phyloP scores from a whole-genome alignment of 2,329 filamentous ascomycete species.

The Alternaria angustiovoidea region DNA sequence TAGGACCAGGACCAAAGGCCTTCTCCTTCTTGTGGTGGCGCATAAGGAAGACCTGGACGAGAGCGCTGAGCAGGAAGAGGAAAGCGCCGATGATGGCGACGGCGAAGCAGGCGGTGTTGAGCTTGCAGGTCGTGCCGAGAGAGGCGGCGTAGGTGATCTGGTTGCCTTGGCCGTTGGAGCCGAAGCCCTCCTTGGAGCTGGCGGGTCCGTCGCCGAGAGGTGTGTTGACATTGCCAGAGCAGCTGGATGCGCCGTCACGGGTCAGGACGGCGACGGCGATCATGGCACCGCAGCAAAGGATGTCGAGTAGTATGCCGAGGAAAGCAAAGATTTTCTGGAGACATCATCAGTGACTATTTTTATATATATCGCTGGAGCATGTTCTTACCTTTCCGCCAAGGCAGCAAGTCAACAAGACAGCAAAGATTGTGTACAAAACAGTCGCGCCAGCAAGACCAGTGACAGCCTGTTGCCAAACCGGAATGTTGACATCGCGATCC shows the following conservation, averaged over 20 bases:
- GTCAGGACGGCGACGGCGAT: constrained; percentile 83
- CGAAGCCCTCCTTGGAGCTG: constrained; percentile 58
- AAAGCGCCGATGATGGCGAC: constrained; percentile 78
- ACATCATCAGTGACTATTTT: not conserved
- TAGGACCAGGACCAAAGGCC: constrained; percentile 71
- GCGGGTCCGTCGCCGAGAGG: constrained; percentile 73
- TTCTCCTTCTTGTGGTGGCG: constrained; percentile 78
- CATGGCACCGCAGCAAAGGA: constrained; percentile 78
- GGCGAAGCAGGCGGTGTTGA: constrained; percentile 80
- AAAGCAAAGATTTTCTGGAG: constrained; percentile 67
- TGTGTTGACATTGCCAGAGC: constrained; percentile 69
- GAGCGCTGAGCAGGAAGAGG: constrained; percentile 77
- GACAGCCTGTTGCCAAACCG: constrained; percentile 73
- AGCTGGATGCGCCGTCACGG: constrained; percentile 71
- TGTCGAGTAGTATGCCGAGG: constrained; percentile 76
- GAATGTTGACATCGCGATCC: constrained; percentile 70
- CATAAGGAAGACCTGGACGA: constrained; percentile 72
- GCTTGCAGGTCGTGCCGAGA: constrained; percentile 70
- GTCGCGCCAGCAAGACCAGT: constrained; percentile 75
- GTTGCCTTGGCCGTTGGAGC: constrained; percentile 52
- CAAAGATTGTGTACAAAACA: constrained; percentile 76
- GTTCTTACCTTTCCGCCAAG: constrained; percentile 70
- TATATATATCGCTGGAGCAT: no score
- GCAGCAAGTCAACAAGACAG: constrained; percentile 79
- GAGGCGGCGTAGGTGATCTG: constrained; percentile 56